Conservation (phyloP, 495 filamentous ascomycete species). For the Podospora pseudopauciseta region DNA sequence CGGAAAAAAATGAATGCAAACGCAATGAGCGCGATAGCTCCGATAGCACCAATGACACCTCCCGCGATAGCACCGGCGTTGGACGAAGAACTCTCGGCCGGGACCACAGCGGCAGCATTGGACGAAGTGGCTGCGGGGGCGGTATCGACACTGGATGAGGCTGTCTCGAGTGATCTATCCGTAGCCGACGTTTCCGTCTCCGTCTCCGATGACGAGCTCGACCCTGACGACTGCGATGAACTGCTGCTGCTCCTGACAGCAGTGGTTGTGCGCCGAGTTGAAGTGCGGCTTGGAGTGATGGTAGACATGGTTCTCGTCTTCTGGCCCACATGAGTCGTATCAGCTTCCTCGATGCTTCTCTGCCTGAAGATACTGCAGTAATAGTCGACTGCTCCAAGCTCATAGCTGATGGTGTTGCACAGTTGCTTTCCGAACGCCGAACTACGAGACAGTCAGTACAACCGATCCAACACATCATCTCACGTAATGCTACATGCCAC, state of each 20-base stretch:
- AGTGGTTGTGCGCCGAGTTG: not conserved
- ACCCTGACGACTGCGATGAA: conserved; percentile 4
- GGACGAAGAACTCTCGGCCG: conserved; percentile 24
- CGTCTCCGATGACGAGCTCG: not conserved
- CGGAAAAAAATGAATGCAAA: conserved; percentile 39
- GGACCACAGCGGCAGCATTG: not conserved
- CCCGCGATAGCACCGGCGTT: conserved; percentile 46
- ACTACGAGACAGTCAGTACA: not conserved
- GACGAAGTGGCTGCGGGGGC: conserved; percentile 4
- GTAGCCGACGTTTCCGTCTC: not conserved
- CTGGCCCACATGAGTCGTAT: conserved; percentile 38
- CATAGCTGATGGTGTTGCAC: conserved; percentile 40
- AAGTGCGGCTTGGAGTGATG: conserved; percentile 16
- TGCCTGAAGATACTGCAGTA: conserved; percentile 33
- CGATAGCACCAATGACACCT: conserved; percentile 49
- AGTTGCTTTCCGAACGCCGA: conserved; percentile 15
- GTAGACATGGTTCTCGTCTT: conserved; percentile 30
- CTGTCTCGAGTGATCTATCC: not conserved
- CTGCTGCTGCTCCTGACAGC: conserved; percentile 8
- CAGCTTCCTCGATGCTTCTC: conserved; percentile 30
- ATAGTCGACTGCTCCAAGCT: conserved; percentile 37
- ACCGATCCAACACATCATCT: no score
- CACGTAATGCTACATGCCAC: conserved; percentile 29
- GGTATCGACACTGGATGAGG: not conserved
- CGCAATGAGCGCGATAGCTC: conserved; percentile 38